Percentiles rank a stretch among this genome's conserved stretches.
Evolutionary conservation across 148 eudicot genomes (phyloP).

Genomic region (Heliosperma pusillum): DNA sequence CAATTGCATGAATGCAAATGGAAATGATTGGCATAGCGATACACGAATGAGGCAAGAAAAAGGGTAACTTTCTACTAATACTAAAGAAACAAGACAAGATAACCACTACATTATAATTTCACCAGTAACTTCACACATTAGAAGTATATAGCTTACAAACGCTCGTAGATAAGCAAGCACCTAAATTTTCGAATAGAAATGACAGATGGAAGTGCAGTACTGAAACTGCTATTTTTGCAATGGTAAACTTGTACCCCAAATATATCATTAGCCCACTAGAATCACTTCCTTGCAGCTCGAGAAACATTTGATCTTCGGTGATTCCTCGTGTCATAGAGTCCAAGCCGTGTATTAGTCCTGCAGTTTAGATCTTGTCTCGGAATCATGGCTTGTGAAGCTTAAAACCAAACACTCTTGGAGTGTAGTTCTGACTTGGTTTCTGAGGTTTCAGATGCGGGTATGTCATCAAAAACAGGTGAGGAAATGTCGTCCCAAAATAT

Average conservation of each 20-base stretch:
- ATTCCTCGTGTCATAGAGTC: conserved; percentile 9
- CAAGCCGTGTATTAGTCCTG: not conserved
- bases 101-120: not conserved
- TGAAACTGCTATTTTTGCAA: conserved; percentile 3
- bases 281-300: not conserved
- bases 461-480: conserved; percentile 68
- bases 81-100: conserved; percentile 2
- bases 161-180: not conserved
- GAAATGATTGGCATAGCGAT: not conserved
- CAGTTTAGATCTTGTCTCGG: not conserved
- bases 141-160: conserved; percentile 11
- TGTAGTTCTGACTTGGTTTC: conserved; percentile 48
- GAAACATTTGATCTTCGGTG: conserved; percentile 13
- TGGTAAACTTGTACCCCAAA: conserved; percentile 2
- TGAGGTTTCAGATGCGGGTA: conserved; percentile 69
- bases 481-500: conserved; percentile 65
- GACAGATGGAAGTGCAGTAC: not conserved
- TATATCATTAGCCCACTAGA: conserved; percentile 5
- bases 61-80: conserved; percentile 5
- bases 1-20: conserved; percentile 19
- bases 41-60: not conserved
- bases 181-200: not conserved
- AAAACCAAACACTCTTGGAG: conserved; percentile 66
- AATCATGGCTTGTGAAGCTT: conserved; percentile 65
- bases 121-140: conserved; percentile 1